Evolutionary conservation across 2,329 filamentous ascomycete species (phyloP).

Genomic region (Didymella glomerata): DNA sequence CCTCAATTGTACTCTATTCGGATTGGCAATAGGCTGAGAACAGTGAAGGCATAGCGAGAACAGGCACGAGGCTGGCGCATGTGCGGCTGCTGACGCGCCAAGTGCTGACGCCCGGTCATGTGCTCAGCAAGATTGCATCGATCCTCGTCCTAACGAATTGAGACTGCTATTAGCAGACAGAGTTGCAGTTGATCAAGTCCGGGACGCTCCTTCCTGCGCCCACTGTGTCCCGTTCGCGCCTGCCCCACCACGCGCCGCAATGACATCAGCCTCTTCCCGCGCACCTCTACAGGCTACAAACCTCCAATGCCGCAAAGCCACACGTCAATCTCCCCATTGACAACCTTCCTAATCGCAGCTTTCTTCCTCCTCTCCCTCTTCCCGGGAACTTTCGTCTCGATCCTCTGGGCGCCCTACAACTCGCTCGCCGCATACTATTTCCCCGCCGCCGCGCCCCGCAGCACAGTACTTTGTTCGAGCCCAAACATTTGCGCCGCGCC

Average conservation of each 20-base stretch:
- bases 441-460: slow-evolving; percentile 28
- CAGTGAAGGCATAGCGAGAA: too few species aligned
- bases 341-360: slow-evolving; percentile 57
- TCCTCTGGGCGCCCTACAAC: slow-evolving; percentile 49
- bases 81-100: too few species aligned
- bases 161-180: too few species aligned
- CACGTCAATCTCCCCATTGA: slow-evolving; percentile 45
- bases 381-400: slow-evolving; percentile 56
- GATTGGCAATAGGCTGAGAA: too few species aligned
- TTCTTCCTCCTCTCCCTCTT: slow-evolving; percentile 62
- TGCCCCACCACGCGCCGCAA: slow-evolving; percentile 20
- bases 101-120: too few species aligned
- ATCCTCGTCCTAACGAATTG: too few species aligned
- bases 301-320: slow-evolving; percentile 26
- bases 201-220: too few species aligned
- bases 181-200: too few species aligned
- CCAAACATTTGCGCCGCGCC: slow-evolving; percentile 41
- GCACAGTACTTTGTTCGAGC: slow-evolving; percentile 34
- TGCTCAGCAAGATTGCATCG: too few species aligned
- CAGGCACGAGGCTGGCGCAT: too few species aligned
- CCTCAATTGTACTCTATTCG: too few species aligned
- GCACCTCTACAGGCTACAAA: slow-evolving; percentile 8
- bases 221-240: neutral
- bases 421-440: slow-evolving; percentile 36
- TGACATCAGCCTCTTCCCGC: slow-evolving; percentile 25